Base-by-base conservation (phyloP, 192 early-diverging fungal species). In the Umbelopsis ramanniana region DNA sequence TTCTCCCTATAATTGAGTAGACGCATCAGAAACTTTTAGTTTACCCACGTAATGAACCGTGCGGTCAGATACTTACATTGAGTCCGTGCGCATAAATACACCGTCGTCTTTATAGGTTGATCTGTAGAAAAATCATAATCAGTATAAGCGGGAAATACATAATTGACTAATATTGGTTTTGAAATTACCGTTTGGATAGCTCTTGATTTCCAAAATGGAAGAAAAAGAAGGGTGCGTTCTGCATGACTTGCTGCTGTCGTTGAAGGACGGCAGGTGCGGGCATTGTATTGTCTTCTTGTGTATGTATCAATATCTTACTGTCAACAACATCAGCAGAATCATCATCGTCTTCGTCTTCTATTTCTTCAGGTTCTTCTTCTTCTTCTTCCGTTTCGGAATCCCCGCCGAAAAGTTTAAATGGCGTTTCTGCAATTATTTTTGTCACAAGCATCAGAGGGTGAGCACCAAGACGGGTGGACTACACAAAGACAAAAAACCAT, bases 341-440 rank as follows among this genome's bases (percentile, higher is more conserved):
- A 11, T 26, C 55, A 33, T 60, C 11, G 12, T 12, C 77, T 38
- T 74, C 81, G n/a, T 79, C 81, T 6, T 79, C 77, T 22, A 74
- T 63, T 15, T 54, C 46, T 63, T 47, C 63, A 43, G 40, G 40
- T 29, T 55, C 68, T 11, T 53, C 24, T 10, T 68, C 72, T 9
- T 70, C 33, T 4, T 73, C 74, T 3, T 75, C 75, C 0, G 72
- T 76, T 3, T 84, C 80, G 26, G 79, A 72, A 29, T 76, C 79
- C 4, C 73, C 76, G 45, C 82, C 85, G 71, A 86, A 86, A 29
- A 86, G 22, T 40, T 78, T 84, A 71, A 86, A 86, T 11, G 76
- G 74, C 33, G 74, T 79, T 66, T 74, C 47, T 24, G 14, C 15
- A 52, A 50, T 52, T 0, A 67, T 19, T 46, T 7, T 22, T 67